Evolutionary conservation across 805 yeast genomes (phyloP).

Genomic region (Lachancea meyersii): DNA sequence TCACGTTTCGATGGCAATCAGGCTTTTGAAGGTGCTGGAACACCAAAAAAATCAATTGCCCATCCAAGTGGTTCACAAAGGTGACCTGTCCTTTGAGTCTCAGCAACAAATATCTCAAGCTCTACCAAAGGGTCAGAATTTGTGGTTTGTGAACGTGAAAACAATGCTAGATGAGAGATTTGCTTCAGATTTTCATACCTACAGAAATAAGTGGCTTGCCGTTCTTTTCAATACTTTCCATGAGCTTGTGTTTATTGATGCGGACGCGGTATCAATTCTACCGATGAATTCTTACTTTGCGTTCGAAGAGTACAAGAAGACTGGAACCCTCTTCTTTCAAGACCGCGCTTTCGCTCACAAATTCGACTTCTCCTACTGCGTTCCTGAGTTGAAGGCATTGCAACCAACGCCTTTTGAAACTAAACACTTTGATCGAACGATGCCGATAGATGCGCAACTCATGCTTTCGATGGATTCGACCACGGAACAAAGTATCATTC

Average conservation of each 20-base stretch:
- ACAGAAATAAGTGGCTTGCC: constrained; percentile 44
- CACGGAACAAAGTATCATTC: constrained; percentile 31
- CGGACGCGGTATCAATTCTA: constrained; percentile 43
- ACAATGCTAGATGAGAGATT: constrained; percentile 17
- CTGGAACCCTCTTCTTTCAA: constrained; percentile 43
- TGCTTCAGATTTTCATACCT: constrained; percentile 30
- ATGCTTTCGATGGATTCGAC: constrained; percentile 7
- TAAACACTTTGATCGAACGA: constrained; percentile 33
- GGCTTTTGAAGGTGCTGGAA: constrained; percentile 38
- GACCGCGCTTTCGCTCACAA: constrained; percentile 31
- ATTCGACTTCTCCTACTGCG: constrained; percentile 31
- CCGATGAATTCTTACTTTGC: constrained; percentile 34
- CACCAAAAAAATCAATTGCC: constrained; percentile 35
- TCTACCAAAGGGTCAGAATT: constrained; percentile 23
- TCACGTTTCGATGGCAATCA: constrained; percentile 25
- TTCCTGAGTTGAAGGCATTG: constrained; percentile 40
- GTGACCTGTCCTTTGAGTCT: constrained; percentile 30
- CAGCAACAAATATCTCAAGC: constrained; percentile 34
- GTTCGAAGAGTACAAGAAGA: constrained; percentile 31
- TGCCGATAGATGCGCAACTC: constrained; percentile 11
- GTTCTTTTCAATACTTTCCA: constrained; percentile 44
- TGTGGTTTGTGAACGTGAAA: constrained; percentile 38
- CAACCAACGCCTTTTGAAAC: constrained; percentile 41
- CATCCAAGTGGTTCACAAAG: constrained; percentile 37
- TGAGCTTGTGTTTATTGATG: constrained; percentile 45